Evolutionary conservation across 2,329 filamentous ascomycete genomes (phyloP).

Genomic region (Pseudogymnoascus destructans): DNA sequence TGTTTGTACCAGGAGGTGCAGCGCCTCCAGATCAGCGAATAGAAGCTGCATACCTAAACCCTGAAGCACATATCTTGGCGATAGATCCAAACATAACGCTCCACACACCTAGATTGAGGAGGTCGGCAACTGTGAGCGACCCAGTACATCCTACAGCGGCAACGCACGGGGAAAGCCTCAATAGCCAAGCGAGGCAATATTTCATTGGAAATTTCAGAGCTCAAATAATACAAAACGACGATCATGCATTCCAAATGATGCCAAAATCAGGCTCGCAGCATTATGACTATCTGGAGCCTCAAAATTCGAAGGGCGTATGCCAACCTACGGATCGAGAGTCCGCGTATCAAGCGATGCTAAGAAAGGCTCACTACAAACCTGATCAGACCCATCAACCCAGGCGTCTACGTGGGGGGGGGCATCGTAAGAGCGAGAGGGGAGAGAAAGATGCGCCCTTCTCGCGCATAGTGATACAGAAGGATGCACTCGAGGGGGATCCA

Average conservation of each 20-base stretch:
- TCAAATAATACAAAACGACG: background rate
- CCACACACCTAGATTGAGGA: background rate
- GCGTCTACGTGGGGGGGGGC: background rate
- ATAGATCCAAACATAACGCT: conserved; percentile 1
- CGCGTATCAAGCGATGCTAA: conserved; percentile 5
- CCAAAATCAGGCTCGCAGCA: background rate
- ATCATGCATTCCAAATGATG: background rate
- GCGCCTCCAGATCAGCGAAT: background rate
- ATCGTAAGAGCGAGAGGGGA: background rate
- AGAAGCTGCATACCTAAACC: background rate
- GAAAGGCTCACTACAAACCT: conserved; percentile 6
- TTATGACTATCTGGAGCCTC: background rate
- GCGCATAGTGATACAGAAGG: background rate
- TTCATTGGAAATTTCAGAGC: background rate
- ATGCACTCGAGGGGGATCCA: too few relatives aligned
- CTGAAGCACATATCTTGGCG: background rate
- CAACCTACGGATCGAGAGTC: background rate
- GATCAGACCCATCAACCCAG: background rate
- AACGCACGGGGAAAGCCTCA: background rate
- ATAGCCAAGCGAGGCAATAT: background rate
- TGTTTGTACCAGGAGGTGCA: background rate
- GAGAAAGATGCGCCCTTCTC: background rate
- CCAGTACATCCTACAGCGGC: background rate
- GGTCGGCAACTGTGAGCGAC: conserved; percentile 1
- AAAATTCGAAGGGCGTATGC: background rate